A percentile compares a stretch with the other conserved stretches of the same genome.
phyloP scores from a whole-genome alignment of 139 green algal genomes.

The Picochlorum sp. region DNA sequence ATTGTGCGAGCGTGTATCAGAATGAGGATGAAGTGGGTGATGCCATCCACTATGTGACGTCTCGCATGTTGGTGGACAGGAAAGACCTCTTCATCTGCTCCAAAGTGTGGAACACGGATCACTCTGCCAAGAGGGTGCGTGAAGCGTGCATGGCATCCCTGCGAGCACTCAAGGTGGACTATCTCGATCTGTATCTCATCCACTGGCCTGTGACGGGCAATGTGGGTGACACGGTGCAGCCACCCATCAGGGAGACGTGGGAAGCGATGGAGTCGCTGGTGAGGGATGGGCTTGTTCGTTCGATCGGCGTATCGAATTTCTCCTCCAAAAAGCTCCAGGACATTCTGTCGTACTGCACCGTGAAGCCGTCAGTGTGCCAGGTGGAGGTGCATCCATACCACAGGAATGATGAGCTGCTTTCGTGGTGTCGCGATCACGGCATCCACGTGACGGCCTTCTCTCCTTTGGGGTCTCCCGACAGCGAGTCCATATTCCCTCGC shows the following conservation, averaged over 20 bases:
- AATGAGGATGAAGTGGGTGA: conserved; percentile 46
- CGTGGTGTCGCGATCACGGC: no score
- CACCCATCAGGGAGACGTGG: conserved; percentile 38
- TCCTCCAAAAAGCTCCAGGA: conserved; percentile 50
- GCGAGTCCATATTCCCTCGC: no score
- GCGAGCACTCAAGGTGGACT: conserved; percentile 62
- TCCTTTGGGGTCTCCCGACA: no score
- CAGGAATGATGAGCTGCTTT: conserved; percentile 73
- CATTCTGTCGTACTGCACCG: conserved; percentile 41
- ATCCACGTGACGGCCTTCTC: no score
- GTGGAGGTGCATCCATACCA: conserved; percentile 89
- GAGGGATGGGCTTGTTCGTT: conserved; percentile 54
- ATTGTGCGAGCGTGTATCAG: conserved; percentile 38
- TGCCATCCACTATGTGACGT: conserved; percentile 19
- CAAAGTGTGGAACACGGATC: conserved; percentile 55
- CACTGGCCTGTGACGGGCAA: conserved; percentile 53
- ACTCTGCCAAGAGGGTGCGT: conserved; percentile 11
- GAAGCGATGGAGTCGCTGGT: conserved; percentile 46
- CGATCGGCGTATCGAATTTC: conserved; percentile 83
- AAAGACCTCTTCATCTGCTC: conserved; percentile 58
- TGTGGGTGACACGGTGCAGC: conserved; percentile 43
- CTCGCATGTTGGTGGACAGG: conserved; percentile 25
- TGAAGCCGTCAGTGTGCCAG: conserved; percentile 61
- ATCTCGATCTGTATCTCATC: conserved; percentile 85
- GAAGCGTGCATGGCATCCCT: conserved; percentile 41